A percentile compares a stretch with the other conserved stretches of the same genome.
phyloP scores from a whole-genome alignment of 306 rosid genomes.

The Purshia tridentata region DNA sequence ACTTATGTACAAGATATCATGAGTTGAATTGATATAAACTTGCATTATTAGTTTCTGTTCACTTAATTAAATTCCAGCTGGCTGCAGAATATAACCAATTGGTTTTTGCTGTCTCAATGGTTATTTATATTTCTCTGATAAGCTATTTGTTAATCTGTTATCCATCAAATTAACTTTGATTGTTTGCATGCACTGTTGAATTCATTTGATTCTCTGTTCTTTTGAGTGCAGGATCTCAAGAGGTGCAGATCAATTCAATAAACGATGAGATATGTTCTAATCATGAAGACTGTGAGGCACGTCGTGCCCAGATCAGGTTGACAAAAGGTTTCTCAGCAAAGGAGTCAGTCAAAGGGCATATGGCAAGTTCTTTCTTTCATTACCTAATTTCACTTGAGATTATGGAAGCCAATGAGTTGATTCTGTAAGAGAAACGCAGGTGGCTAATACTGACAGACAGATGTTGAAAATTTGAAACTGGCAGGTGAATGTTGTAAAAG shows the following conservation, averaged over 20 bases:
- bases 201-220: background rate
- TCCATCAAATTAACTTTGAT: background rate
- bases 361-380: constrained; percentile 64
- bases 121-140: background rate
- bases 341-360: constrained; percentile 86
- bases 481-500: constrained; percentile 98
- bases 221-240: constrained; percentile 70
- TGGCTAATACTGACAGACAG: constrained; percentile 30
- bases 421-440: constrained; percentile 10
- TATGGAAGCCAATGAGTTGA: background rate
- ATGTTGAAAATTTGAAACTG: constrained; percentile 28
- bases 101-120: background rate
- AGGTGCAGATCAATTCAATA: constrained; percentile 49
- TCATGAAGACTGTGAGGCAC: constrained; percentile 89
- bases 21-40: background rate
- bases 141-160: background rate
- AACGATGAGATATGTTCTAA: constrained; percentile 58
- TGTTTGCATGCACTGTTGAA: background rate
- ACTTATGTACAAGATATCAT: background rate
- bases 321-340: constrained; percentile 96
- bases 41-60: background rate
- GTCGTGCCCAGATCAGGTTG: constrained; percentile 68
- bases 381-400: background rate
- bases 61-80: background rate
- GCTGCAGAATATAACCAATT: background rate